Evolutionary conservation across 106 monocot species (phyloP).

Genomic region (Dioscorea dumetorum): DNA sequence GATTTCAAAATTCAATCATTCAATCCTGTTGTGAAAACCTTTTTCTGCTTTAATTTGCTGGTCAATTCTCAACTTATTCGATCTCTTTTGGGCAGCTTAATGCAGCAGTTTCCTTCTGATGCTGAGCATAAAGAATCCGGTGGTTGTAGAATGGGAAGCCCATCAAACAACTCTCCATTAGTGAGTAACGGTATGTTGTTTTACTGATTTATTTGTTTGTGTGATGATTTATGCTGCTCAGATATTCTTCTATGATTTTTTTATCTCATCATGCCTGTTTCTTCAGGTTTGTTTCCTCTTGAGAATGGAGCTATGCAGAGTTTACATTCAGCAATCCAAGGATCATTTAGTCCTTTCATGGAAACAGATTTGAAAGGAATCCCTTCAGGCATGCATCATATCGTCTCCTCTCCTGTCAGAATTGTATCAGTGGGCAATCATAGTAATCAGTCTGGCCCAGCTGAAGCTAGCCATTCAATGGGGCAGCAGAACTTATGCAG

Average conservation of each 20-base stretch:
- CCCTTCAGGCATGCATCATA: slow-evolving; percentile 37
- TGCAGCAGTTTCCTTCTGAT: slow-evolving; percentile 19
- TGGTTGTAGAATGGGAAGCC: slow-evolving; percentile 14
- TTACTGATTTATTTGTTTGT: not conserved
- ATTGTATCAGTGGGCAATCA: slow-evolving; percentile 28
- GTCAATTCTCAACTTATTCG: no score
- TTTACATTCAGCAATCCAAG: slow-evolving; percentile 25
- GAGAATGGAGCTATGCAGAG: slow-evolving; percentile 39
- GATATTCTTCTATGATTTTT: no score
- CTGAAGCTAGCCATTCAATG: slow-evolving; percentile 44
- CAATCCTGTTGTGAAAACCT: no score
- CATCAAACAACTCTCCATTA: slow-evolving; percentile 17
- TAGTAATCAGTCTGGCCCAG: slow-evolving; percentile 19
- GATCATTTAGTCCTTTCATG: slow-evolving; percentile 6
- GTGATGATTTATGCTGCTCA: no score
- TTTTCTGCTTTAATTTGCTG: no score
- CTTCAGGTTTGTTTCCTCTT: slow-evolving; percentile 28
- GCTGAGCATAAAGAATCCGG: slow-evolving; percentile 29
- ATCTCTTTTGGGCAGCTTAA: slow-evolving; percentile 20
- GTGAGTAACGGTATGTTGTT: slow-evolving; percentile 26
- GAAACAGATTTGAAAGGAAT: not conserved
- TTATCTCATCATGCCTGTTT: not conserved
- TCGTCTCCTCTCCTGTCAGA: slow-evolving; percentile 32
- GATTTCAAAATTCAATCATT: no score
- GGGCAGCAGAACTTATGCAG: slow-evolving; percentile 55